Evolutionary conservation across 306 rosid species (phyloP).

Genomic region (Quercus cerris): DNA sequence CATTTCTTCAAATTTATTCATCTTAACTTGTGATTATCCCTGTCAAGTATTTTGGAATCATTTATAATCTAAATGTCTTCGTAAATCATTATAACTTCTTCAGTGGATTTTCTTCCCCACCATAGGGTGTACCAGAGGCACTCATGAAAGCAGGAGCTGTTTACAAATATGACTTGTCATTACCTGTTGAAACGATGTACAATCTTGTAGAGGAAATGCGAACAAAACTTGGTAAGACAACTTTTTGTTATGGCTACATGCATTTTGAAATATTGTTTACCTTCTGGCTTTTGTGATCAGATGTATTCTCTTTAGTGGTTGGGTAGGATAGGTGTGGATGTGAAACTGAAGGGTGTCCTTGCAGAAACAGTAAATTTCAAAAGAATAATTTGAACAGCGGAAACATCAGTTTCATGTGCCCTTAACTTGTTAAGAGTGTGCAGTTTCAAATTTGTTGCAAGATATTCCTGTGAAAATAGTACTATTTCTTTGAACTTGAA

Average conservation of each 20-base stretch:
- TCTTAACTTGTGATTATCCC: background rate
- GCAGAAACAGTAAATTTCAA: background rate
- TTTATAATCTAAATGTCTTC: background rate
- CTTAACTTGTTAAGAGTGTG: background rate
- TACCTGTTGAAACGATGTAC: constrained; percentile 78
- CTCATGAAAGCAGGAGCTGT: constrained; percentile 79
- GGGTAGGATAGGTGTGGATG: background rate
- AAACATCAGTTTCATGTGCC: background rate
- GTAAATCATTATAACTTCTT: background rate
- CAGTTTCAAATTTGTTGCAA: background rate
- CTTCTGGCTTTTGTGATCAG: background rate
- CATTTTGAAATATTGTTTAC: background rate
- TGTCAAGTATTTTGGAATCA: background rate
- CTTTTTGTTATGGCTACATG: background rate
- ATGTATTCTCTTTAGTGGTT: background rate
- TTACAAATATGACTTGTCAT: constrained; percentile 85
- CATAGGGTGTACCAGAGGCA: constrained; percentile 88
- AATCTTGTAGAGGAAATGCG: constrained; percentile 79
- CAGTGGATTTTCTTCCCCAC: background rate
- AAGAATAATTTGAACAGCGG: background rate
- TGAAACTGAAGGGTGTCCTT: background rate
- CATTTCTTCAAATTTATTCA: background rate
- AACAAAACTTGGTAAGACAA: constrained; percentile 61
- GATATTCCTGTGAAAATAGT: background rate
- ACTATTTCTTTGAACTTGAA: background rate